Base-by-base conservation (phyloP, 1,284 basidiomycete genomes). In the Ceratobasidium sp. region DNA sequence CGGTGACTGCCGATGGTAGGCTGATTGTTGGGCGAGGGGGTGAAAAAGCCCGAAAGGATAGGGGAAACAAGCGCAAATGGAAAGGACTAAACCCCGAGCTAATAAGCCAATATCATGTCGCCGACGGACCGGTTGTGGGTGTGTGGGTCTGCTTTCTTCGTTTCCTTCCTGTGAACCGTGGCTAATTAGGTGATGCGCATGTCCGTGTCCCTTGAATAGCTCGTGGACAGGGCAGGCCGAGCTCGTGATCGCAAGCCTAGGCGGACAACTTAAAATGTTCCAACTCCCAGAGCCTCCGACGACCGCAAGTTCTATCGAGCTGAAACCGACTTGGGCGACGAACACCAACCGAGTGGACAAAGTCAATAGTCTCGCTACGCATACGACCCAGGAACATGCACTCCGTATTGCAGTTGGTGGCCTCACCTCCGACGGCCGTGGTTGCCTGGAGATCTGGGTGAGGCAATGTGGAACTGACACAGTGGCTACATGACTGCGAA, bases 1-100 rank as follows among this genome's bases (percentile, higher is more conserved):
- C 86, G 8, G 87, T 89, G 3, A 90, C 88, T 2, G 92, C 90
- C 23, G 90, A 92, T 77, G 92, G 92, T 3, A 86, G 86, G 53
- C 76, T 92, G 8, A 88, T 88, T 83, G 76, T 92, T 28, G 90
- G 90, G 12, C 83, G 84, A 14, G 87, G 90, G 4, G 90, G 91
- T 3, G 87, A 89, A 77, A 91, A 87, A 76, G 76, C 77, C 34
- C 65, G 58, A 43, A 59, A 45, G 30, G 76, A 76, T 41, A 83
- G 83, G 74, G 86, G 85, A 77, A 90, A 87, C 77, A 85, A 85
- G 75, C 82, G 82, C 70, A 92, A 87, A 77, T 93, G 92, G 92
- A 86, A 87, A 74, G 92, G 92, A 1, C 80, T 93, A 26, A 82
- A 82, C 71, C 79, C 79, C 43, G 82, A 85, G 0, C 82, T 59